A percentile compares a stretch with the other conserved stretches of the same genome.
Evolutionary conservation across 768 basidiomycete species (phyloP).

Genomic region (Holtermannia corniformis): DNA sequence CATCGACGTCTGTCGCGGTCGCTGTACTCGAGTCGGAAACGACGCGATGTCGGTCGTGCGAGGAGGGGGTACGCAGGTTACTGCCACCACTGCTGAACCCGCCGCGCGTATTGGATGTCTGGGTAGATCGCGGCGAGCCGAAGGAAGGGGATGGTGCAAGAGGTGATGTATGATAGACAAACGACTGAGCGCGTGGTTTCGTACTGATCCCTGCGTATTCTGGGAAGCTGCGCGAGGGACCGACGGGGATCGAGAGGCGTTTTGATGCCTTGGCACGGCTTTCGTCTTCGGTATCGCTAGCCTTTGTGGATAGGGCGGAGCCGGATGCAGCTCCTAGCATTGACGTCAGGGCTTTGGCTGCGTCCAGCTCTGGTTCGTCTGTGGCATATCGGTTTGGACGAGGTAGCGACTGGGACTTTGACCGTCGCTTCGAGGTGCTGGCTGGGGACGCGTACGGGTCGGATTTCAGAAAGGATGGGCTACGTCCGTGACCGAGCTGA

Average conservation of each 20-base stretch:
- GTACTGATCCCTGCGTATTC: no score
- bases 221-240: background rate
- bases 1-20: slow-evolving; percentile 4
- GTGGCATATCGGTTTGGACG: slow-evolving; percentile 5
- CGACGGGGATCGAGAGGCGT: background rate
- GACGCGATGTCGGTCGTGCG: slow-evolving; percentile 4
- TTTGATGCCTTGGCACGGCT: background rate
- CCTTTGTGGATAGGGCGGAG: background rate
- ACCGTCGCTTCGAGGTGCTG: slow-evolving; percentile 22
- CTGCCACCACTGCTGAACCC: no score
- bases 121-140: background rate
- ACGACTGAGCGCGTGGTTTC: background rate
- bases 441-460: background rate
- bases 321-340: slow-evolving; percentile 24
- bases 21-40: no score
- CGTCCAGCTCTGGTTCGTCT: slow-evolving; percentile 32
- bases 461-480: slow-evolving; percentile 3
- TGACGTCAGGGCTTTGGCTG: slow-evolving; percentile 32
- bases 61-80: slow-evolving; percentile 6
- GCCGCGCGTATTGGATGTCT: no score
- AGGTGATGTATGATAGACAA: background rate
- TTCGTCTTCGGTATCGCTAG: background rate
- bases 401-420: slow-evolving; percentile 24
- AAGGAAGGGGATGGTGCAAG: background rate
- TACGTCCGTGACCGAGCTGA: background rate